phyloP scores from a whole-genome alignment of 179 eudicot species.

The Actinidia chinensis region DNA sequence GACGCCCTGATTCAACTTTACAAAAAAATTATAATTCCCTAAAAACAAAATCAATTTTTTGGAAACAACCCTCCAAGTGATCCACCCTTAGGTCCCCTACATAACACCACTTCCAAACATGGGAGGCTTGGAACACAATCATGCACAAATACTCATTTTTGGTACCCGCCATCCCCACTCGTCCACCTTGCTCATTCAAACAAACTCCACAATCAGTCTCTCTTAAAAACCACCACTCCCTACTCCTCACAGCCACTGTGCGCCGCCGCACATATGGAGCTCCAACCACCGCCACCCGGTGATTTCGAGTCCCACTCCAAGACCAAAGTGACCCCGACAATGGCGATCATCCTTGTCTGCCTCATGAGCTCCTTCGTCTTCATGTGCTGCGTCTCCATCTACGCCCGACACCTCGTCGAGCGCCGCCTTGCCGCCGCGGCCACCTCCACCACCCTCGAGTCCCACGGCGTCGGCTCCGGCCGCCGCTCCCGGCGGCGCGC shows the following conservation, averaged over 20 bases:
- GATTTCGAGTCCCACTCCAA: background rate
- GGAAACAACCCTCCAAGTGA: too few relatives aligned
- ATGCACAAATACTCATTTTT: background rate
- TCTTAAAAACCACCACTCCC: background rate
- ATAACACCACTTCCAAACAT: background rate
- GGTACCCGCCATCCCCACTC: background rate
- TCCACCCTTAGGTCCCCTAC: too few relatives aligned
- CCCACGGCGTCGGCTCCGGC: slow-evolving; percentile 22
- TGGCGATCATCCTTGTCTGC: slow-evolving; percentile 46
- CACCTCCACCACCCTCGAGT: background rate
- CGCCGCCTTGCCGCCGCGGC: background rate
- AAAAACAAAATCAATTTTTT: too few relatives aligned
- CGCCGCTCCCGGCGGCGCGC: slow-evolving; percentile 15
- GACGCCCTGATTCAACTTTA: too few relatives aligned
- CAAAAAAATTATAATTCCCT: too few relatives aligned
- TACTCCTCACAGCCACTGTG: background rate
- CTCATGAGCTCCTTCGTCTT: slow-evolving; percentile 49
- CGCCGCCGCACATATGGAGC: background rate
- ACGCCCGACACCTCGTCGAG: slow-evolving; percentile 55
- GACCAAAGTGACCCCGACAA: slow-evolving; percentile 35
- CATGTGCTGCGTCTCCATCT: slow-evolving; percentile 60
- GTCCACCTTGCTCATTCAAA: background rate
- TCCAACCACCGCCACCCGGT: background rate
- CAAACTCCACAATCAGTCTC: background rate
- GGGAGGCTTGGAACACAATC: background rate